These are phyloP conservation scores for Artomyces pyxidatus DNA, from an alignment of 768 basidiomycete genomes.

Conservation along the genomic window DNA sequence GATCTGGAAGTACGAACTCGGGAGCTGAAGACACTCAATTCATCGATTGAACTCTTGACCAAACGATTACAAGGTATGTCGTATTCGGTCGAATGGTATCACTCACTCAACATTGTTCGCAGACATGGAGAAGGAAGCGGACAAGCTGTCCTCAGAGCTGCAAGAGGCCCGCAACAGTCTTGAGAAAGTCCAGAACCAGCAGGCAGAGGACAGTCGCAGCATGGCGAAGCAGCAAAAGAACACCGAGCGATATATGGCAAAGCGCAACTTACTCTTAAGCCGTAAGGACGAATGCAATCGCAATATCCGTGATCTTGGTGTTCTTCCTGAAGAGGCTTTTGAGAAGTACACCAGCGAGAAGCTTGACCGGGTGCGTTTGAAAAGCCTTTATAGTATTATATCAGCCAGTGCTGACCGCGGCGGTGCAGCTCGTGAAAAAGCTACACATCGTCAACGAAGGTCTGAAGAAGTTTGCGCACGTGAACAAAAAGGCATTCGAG, in stretches of 20 bases:
- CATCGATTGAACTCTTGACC: conserved; percentile 55
- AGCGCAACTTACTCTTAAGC: conserved; percentile 74
- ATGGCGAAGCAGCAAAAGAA: conserved; percentile 93
- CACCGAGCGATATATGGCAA: conserved; percentile 89
- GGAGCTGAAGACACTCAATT: conserved; percentile 62
- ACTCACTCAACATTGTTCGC: neutral
- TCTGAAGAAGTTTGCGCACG: conserved; percentile 93
- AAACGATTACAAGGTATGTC: conserved; percentile 52
- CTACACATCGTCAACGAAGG: conserved; percentile 89
- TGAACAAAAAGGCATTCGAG: conserved; percentile 99
- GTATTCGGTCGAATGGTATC: neutral
- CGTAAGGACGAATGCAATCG: conserved; percentile 93
- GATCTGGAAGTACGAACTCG: conserved; percentile 60
- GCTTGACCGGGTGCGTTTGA: conserved; percentile 66
- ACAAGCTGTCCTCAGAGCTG: conserved; percentile 49
- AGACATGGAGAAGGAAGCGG: conserved; percentile 72
- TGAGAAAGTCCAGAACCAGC: conserved; percentile 74
- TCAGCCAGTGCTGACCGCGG: neutral
- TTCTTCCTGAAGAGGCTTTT: conserved; percentile 95
- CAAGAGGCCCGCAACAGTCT: conserved; percentile 59
- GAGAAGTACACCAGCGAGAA: conserved; percentile 87
- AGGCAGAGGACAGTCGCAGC: conserved; percentile 77
- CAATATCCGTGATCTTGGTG: conserved; percentile 93
- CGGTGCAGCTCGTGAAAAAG: conserved; percentile 75
- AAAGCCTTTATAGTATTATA: neutral